Evolutionary conservation across 1,284 basidiomycete genomes (phyloP).

Genomic region (Ceratobasidium sp.): DNA sequence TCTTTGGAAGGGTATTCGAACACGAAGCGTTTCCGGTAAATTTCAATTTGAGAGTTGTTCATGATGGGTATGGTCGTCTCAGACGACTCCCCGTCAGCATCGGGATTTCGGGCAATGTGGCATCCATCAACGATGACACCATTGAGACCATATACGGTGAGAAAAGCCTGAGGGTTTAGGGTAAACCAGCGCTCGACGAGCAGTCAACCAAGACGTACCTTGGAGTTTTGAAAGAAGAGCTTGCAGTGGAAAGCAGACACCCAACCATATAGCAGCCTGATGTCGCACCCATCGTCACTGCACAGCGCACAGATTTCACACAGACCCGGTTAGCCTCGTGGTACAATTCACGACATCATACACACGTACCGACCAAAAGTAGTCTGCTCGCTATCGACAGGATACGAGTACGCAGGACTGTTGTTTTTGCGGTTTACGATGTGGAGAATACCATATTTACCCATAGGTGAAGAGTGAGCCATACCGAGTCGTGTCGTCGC

Average conservation of each 20-base stretch:
- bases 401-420: constrained; percentile 68
- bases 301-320: not conserved
- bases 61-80: constrained; percentile 67
- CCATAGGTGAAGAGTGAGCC: constrained; percentile 46
- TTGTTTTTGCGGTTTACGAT: constrained; percentile 47
- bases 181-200: not conserved
- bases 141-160: constrained; percentile 69
- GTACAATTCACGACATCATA: constrained; percentile 21
- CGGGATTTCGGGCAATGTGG: constrained; percentile 45
- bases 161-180: constrained; percentile 66
- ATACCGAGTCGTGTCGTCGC: constrained; percentile 45
- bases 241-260: constrained; percentile 74
- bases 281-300: constrained; percentile 63
- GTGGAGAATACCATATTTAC: constrained; percentile 46
- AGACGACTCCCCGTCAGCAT: constrained; percentile 59
- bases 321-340: constrained; percentile 32
- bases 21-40: constrained; percentile 74
- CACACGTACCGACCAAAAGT: constrained; percentile 72
- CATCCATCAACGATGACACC: constrained; percentile 74
- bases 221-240: constrained; percentile 73
- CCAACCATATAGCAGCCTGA: constrained; percentile 75
- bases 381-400: constrained; percentile 74
- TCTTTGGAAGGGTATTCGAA: constrained; percentile 81
- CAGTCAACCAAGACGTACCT: constrained; percentile 60
- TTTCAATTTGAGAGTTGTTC: constrained; percentile 74